Percentiles rank a stretch among this genome's conserved stretches.
Evolutionary conservation across 768 basidiomycete species (phyloP).

Genomic region (Nidularia sp.): DNA sequence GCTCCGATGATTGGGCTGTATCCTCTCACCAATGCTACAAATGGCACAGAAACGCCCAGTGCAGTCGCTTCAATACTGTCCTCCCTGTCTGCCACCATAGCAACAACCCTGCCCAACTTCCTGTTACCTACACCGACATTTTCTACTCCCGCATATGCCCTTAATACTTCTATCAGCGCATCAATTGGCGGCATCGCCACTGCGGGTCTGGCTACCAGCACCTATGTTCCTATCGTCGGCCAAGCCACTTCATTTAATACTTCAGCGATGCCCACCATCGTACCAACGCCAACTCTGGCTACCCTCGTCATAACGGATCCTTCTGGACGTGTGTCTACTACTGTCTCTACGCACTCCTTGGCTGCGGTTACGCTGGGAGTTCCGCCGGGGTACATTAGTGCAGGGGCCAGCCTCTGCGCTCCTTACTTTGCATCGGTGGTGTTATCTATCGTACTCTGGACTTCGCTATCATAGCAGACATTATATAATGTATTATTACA

Average conservation of each 20-base stretch:
- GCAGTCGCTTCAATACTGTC: conserved; percentile 50
- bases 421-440: conserved; percentile 7
- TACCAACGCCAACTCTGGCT: conserved; percentile 41
- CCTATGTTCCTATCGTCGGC: conserved; percentile 59
- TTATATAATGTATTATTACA: not conserved
- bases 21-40: conserved; percentile 44
- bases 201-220: conserved; percentile 66
- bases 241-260: conserved; percentile 31
- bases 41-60: conserved; percentile 33
- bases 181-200: conserved; percentile 49
- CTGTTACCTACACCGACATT: conserved; percentile 61
- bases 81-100: conserved; percentile 57
- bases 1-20: conserved; percentile 79
- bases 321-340: conserved; percentile 48
- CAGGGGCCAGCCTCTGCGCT: conserved; percentile 9
- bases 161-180: conserved; percentile 64
- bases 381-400: conserved; percentile 54
- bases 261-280: conserved; percentile 55
- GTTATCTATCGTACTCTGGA: not conserved
- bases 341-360: conserved; percentile 41
- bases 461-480: not conserved
- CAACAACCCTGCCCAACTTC: conserved; percentile 71
- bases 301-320: conserved; percentile 59
- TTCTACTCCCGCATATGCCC: conserved; percentile 59
- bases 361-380: conserved; percentile 55